These are phyloP conservation scores for Senna siamea DNA, from an alignment of 306 rosid genomes.

Conservation along the genomic window DNA sequence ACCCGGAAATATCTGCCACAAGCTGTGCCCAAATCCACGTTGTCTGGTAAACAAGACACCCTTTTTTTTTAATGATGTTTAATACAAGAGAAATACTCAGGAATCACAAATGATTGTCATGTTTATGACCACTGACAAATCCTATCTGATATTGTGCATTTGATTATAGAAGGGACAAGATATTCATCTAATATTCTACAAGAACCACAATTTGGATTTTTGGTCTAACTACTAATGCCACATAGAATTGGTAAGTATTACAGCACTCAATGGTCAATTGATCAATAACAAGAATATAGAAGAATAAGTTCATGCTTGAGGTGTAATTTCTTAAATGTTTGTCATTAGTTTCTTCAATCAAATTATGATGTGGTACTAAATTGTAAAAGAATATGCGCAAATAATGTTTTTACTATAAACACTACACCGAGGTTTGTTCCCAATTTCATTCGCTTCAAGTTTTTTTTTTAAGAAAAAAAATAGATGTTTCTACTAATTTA, in stretches of 20 bases:
- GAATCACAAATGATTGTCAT: neutral
- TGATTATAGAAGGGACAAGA: neutral
- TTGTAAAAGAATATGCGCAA: too few species aligned
- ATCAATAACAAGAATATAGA: neutral
- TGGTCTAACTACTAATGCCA: neutral
- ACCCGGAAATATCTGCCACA: constrained; percentile 59
- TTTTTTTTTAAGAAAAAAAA: too few species aligned
- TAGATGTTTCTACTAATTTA: neutral
- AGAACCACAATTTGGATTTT: neutral
- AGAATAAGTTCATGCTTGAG: neutral
- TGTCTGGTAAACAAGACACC: constrained; percentile 41
- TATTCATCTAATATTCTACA: neutral
- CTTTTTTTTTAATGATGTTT: neutral
- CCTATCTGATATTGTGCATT: neutral
- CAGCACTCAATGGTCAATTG: neutral
- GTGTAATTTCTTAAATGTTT: neutral
- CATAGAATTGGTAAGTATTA: neutral
- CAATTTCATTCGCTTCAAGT: neutral
- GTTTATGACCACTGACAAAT: neutral
- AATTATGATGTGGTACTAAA: neutral
- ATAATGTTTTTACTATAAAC: too few species aligned
- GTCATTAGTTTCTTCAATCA: neutral
- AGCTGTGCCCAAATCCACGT: constrained; percentile 59
- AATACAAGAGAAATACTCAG: neutral
- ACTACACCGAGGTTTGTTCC: neutral